phyloP scores from a whole-genome alignment of 306 rosid genomes.

The Dalbergia cultrata region DNA sequence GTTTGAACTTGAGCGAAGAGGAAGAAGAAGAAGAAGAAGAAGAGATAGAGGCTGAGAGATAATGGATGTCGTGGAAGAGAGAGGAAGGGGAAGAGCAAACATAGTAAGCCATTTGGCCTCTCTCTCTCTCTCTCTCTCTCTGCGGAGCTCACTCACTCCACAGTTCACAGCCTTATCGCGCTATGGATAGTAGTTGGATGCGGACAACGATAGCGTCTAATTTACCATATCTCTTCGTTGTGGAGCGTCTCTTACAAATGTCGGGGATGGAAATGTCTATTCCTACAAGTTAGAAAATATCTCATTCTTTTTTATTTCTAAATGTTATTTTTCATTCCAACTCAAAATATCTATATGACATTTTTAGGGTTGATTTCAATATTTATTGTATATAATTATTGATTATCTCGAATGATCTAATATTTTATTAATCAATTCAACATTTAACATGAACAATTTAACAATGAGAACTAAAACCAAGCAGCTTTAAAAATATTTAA shows the following conservation, averaged over 20 bases:
- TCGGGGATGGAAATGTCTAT: background rate
- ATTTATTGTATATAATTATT: too few species aligned
- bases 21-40: constrained; percentile 49
- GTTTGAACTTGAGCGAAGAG: constrained; percentile 41
- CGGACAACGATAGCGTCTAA: background rate
- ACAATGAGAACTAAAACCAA: too few species aligned
- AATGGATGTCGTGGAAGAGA: constrained; percentile 59
- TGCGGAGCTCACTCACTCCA: background rate
- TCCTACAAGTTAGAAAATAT: background rate
- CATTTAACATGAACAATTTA: too few species aligned
- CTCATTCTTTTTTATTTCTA: background rate
- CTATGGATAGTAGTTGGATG: background rate
- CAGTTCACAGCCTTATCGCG: constrained; percentile 35
- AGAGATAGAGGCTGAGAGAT: constrained; percentile 42
- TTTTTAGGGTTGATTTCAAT: too few species aligned
- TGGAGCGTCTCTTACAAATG: background rate
- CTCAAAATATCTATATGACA: background rate
- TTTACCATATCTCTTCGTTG: background rate
- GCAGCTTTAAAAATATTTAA: too few species aligned
- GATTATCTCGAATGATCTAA: too few species aligned
- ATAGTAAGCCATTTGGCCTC: constrained; percentile 69
- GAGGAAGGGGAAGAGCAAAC: constrained; percentile 74
- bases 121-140: background rate
- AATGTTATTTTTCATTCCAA: background rate
- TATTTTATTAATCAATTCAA: too few species aligned